phyloP scores from a whole-genome alignment of 345 rosid species.

The Eucalyptus polybractea region DNA sequence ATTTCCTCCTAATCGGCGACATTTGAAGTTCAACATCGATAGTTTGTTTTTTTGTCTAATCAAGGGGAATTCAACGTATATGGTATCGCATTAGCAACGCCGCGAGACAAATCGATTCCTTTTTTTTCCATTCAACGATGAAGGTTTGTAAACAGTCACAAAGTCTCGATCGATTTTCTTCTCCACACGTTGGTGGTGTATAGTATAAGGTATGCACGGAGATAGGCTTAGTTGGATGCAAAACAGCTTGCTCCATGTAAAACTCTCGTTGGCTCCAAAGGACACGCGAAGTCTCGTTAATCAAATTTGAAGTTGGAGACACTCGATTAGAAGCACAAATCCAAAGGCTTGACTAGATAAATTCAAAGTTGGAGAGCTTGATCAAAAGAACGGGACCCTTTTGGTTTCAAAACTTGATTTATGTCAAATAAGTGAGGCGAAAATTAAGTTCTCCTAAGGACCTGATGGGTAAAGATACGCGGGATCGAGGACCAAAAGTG shows the following conservation, averaged over 20 bases:
- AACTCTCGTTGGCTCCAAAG: neutral
- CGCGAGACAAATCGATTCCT: neutral
- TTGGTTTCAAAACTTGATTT: neutral
- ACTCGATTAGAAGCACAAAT: neutral
- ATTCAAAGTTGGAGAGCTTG: neutral
- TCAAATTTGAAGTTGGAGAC: neutral
- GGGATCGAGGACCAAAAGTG: neutral
- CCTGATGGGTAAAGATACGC: neutral
- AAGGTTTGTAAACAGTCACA: neutral
- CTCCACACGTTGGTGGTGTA: neutral
- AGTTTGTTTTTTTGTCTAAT: neutral
- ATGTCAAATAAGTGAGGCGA: neutral
- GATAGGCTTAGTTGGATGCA: neutral
- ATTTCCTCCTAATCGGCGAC: neutral
- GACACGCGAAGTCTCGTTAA: neutral
- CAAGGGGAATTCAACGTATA: neutral
- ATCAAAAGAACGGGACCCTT: neutral
- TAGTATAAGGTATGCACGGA: neutral
- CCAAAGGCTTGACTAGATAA: neutral
- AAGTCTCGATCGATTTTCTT: neutral
- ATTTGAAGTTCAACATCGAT: neutral
- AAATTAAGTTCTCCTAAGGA: neutral
- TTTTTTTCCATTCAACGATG: neutral
- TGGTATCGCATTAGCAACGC: neutral
- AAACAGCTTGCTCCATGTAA: neutral